Percentiles rank a stretch among this genome's conserved stretches.
Evolutionary conservation across 345 rosid species (phyloP).

Genomic region (Xanthoceras sorbifolium): DNA sequence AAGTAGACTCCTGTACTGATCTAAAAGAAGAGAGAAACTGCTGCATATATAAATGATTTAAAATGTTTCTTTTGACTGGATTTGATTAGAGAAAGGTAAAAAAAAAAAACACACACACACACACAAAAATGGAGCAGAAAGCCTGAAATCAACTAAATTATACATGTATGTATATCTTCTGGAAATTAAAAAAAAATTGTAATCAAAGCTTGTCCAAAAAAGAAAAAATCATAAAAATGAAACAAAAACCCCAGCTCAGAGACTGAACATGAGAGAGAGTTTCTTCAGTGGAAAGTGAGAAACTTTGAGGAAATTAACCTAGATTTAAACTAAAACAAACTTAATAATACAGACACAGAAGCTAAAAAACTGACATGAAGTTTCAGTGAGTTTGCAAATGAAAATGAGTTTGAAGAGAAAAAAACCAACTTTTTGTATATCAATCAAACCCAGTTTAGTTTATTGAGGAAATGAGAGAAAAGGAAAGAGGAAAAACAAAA

Average conservation of each 20-base stretch:
- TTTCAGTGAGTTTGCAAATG: not conserved
- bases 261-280: not conserved
- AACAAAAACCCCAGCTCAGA: not conserved
- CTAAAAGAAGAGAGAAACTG: constrained; percentile 16
- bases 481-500: not conserved
- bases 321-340: not conserved
- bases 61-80: constrained; percentile 25
- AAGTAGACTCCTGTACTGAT: constrained; percentile 14
- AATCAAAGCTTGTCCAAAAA: not conserved
- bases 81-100: constrained; percentile 16
- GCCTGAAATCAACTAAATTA: not conserved
- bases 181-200: not conserved
- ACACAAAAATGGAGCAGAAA: constrained; percentile 1
- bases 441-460: not conserved
- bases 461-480: not conserved
- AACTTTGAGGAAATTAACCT: not conserved
- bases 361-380: not conserved
- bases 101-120: too few species aligned
- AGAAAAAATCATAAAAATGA: not conserved
- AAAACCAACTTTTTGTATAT: not conserved
- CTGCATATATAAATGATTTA: constrained; percentile 8
- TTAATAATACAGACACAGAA: not conserved
- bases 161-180: not conserved
- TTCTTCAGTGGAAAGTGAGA: not conserved
- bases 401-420: not conserved